Base-by-base conservation (phyloP, 2,329 filamentous ascomycete species). In the Grosmannia huntii region DNA sequence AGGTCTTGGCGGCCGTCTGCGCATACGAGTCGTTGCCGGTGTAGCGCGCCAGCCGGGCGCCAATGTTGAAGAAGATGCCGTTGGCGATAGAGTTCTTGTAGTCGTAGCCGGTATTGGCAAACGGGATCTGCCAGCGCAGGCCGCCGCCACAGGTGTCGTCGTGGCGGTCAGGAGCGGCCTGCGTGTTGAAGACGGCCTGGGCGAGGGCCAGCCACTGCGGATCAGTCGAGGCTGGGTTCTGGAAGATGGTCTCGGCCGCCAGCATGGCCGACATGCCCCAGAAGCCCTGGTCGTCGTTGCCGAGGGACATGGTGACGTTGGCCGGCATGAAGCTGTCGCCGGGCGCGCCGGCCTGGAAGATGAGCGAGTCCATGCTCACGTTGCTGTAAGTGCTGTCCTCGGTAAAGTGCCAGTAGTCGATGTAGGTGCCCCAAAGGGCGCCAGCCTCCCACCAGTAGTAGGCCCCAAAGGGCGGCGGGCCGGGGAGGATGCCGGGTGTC, bases 401-500 rank as follows among this genome's bases (percentile, higher is more conserved):
- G 1, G 64, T 65, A 33, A 58, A 63, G 58, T 63, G 87, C 87
- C 88, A 94, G 69, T 94, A 94, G 66, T 94, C 87, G 56, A 95
- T 76, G 61, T 92, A 73, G 2, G 85, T 77, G 25, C 81, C 81
- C 72, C 84, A 78, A 74, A 91, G 82, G 57, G 86, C 87, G 55
- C 87, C 87, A n/a, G 78, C 85, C 71, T 87, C 85, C 88, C 84
- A 90, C 79, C 79, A 89, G 74, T 87, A 88, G 68, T 85, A 86
- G 61, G 79, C 75, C 62, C 79, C 79, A 62, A 70, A 62, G 63
- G 66, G 62, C 12, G 80, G 80, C 57, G 80, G 80, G 0, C 79
- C 80, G 1, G 80, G 79, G 12, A 83, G 68, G 63, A 81, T 82
- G 38, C 80, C 80, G 9, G 80, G 79, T 19, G 76, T 77, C 66